Evolutionary conservation across 75 land plant genomes (phyloP), one percentile per base, ranked within the genome.

Genomic region (Gnetum montanum): DNA sequence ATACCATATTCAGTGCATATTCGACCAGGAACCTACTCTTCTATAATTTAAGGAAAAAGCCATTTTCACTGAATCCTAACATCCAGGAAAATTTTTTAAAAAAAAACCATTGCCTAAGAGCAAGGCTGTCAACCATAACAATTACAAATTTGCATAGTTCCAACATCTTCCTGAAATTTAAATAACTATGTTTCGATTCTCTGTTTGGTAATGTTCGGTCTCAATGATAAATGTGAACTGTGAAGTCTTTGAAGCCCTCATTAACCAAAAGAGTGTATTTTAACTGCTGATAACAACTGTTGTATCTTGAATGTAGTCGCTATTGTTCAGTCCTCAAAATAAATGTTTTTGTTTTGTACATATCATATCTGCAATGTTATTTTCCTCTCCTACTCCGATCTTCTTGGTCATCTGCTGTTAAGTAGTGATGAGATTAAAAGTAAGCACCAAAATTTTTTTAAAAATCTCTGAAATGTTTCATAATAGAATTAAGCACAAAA

Each of bases 371-470:
- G 35, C 55, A 53, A 53, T 31, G 36, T 33, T 53, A n/a, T 53
- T 26, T 53, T 31, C 25, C 55, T 53, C 55, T 53, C 36, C 22
- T 53, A 53, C 55, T 53, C 55, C 55, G 34, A 33, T 34, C 55
- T 53, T 53, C 55, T 53, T 31, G 15, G 55, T 53, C 55, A 20
- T 53, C 55, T 34, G 19, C 55, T 53, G 55, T 53, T 53, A 53
- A 53, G 34, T 34, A 23, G 34, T 13, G 34, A 33, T 53, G 33
- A 31, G 12, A 30, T 23, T 34, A 19, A 30, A 30, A 31, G 18
- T 22, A 34, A 53, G 22, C 20, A 36, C 55, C 31, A 34, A 53
- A 53, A 53, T 31, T 22, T 31, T 31, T 31, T 34, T n/a, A 23
- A 53, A 31, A 53, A 13, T 36, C 31, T 53, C 55, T 31, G 55